phyloP scores from a whole-genome alignment of 345 rosid genomes.

The Abelmoschus esculentus region DNA sequence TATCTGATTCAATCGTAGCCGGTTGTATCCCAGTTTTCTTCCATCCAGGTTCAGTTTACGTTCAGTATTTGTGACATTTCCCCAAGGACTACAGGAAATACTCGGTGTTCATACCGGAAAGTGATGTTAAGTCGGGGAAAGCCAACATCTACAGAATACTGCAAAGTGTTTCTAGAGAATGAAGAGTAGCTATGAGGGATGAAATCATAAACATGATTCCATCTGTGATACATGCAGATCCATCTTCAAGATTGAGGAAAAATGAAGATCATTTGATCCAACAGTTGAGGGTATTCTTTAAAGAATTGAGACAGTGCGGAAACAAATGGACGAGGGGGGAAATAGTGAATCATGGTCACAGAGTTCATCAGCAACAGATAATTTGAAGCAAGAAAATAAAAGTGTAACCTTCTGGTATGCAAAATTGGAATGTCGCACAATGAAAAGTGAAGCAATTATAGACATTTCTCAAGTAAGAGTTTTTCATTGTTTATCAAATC shows the following conservation, averaged over 20 bases:
- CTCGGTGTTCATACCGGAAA: slow-evolving; percentile 53
- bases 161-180: slow-evolving; percentile 29
- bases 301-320: slow-evolving; percentile 38
- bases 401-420: background rate
- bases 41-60: slow-evolving; percentile 81
- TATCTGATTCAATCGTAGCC: slow-evolving; percentile 67
- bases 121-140: slow-evolving; percentile 37
- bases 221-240: slow-evolving; percentile 53
- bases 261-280: slow-evolving; percentile 67
- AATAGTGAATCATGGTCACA: slow-evolving; percentile 11
- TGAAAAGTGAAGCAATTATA: slow-evolving; percentile 3
- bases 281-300: slow-evolving; percentile 57
- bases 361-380: too few relatives aligned
- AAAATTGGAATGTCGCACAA: slow-evolving; percentile 21
- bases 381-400: background rate
- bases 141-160: slow-evolving; percentile 45
- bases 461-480: slow-evolving; percentile 4
- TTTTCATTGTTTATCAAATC: slow-evolving; percentile 14
- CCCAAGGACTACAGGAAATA: slow-evolving; percentile 51
- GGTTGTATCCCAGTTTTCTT: slow-evolving; percentile 93
- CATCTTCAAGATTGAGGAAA: slow-evolving; percentile 31
- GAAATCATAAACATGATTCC: slow-evolving; percentile 58
- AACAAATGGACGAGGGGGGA: slow-evolving; percentile 32
- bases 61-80: slow-evolving; percentile 74
- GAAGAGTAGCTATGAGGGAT: slow-evolving; percentile 43